Conservation (phyloP, 2,329 filamentous ascomycete species). For the Colletotrichum camelliae region DNA sequence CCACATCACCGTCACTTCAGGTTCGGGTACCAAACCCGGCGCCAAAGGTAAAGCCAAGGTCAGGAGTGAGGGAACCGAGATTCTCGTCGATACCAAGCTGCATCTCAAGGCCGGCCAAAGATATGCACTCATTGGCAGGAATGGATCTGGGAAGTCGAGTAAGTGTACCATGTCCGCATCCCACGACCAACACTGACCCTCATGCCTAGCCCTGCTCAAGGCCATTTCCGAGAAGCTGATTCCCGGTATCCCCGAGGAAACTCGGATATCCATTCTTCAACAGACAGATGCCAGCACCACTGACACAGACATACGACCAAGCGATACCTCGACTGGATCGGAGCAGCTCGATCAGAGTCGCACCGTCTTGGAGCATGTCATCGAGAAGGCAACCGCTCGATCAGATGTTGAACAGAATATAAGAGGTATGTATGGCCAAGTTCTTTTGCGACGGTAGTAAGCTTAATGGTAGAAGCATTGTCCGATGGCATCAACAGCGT, state of each 20-base stretch:
- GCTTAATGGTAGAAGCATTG: conserved; percentile 48
- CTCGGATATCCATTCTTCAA: conserved; percentile 71
- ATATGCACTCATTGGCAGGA: conserved; percentile 81
- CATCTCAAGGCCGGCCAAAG: conserved; percentile 74
- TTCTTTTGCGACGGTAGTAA: neutral
- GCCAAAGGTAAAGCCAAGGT: conserved; percentile 56
- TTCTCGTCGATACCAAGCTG: conserved; percentile 73
- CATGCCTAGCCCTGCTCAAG: conserved; percentile 65
- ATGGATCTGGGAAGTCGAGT: conserved; percentile 86
- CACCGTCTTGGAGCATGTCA: conserved; percentile 70
- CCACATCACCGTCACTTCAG: conserved; percentile 67
- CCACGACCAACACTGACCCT: neutral
- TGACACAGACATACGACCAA: conserved; percentile 25
- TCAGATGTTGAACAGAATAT: conserved; percentile 67
- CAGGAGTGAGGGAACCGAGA: conserved; percentile 61
- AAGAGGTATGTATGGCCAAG: conserved; percentile 45
- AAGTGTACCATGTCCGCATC: conserved; percentile 28
- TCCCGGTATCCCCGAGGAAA: conserved; percentile 73
- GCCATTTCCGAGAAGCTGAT: conserved; percentile 81
- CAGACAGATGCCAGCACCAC: conserved; percentile 59
- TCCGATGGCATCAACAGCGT: conserved; percentile 64
- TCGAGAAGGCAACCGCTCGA: conserved; percentile 63
- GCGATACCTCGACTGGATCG: neutral
- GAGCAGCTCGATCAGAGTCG: conserved; percentile 18
- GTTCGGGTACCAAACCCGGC: conserved; percentile 46